phyloP scores from a whole-genome alignment of 2,329 filamentous ascomycete species.

The Podosphaera xanthii region DNA sequence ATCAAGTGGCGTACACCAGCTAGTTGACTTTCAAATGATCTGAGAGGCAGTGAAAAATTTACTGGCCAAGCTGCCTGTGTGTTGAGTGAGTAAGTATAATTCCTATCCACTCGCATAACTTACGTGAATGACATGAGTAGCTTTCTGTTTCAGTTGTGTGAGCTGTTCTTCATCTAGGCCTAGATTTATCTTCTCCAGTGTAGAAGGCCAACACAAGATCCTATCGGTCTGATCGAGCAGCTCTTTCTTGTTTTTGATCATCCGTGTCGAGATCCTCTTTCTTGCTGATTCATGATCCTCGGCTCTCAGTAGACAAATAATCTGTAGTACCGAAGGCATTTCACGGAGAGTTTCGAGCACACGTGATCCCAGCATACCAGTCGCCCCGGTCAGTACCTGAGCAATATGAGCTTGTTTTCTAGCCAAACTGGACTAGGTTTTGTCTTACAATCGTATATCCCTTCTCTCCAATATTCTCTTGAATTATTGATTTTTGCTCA shows the following conservation, averaged over 20 bases:
- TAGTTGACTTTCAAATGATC: constrained; percentile 31
- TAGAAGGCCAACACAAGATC: constrained; percentile 21
- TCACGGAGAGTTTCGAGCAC: constrained; percentile 23
- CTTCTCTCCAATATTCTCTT: background rate
- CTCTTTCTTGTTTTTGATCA: constrained; percentile 16
- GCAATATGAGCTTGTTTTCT: background rate
- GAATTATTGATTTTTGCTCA: background rate
- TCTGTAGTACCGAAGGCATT: constrained; percentile 18
- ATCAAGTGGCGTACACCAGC: constrained; percentile 23
- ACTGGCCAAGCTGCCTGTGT: constrained; percentile 31
- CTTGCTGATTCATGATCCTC: constrained; percentile 19
- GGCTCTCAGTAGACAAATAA: constrained; percentile 35
- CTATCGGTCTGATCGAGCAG: constrained; percentile 11
- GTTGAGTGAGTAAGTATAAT: background rate
- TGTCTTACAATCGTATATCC: background rate
- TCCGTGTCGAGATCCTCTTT: constrained; percentile 23
- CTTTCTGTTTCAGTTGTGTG: constrained; percentile 19
- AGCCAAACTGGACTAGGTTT: background rate
- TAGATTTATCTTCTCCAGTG: constrained; percentile 24
- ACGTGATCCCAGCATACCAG: constrained; percentile 27
- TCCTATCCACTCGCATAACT: background rate
- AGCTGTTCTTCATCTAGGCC: constrained; percentile 24
- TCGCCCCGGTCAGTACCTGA: constrained; percentile 23
- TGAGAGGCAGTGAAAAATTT: constrained; percentile 35
- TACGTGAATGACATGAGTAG: constrained; percentile 33